Base-by-base conservation (phyloP, 805 yeast species). In the Saturnispora serradocipensis region DNA sequence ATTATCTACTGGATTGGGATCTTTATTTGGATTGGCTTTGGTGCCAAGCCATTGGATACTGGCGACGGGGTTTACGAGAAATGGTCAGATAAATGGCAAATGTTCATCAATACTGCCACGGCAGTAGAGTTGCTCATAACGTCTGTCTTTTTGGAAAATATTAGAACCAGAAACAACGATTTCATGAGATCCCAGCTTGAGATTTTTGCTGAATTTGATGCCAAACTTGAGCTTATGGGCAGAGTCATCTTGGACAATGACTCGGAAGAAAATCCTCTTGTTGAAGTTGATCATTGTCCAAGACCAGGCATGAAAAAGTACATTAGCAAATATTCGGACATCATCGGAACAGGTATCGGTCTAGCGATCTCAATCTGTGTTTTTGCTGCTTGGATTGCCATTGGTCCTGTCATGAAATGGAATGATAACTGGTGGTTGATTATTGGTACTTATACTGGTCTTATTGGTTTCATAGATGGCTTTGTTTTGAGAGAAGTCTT, bases 381-480 rank as follows among this genome's bases (percentile, higher is more conserved):
- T 10, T 64, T 72, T 49, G 58, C 56, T 13, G 66, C 57, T 20
- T 72, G 77, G 77, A 16, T 71, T 16, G 59, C 60, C 22, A 59
- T 71, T 34, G 77, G 77, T 42, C 47, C 57, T 39, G 50, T 61
- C n/a, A 62, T 72, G 70, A 27, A 58, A 32, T 73, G 69, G 68
- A 56, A 56, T 56, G 66, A 63, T 45, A 62, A 70, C 51, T 72
- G 76, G 77, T 72, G 75, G 75, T 59, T 72, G 42, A 70, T 73
- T 40, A 72, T 71, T 54, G 77, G 77, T 45, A 72, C 77, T 2
- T 72, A 73, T 53, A 70, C 76, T 0, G 77, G 77, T 18, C 60
- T 72, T 22, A 61, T 72, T 40, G 76, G 76, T 1, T 72, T 71
- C 54, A 49, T 69, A 45, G 76, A 72, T 54, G 75, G 76, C 2